Base-by-base conservation (phyloP, 2,329 filamentous ascomycete genomes). In the Periconia digitata region DNA sequence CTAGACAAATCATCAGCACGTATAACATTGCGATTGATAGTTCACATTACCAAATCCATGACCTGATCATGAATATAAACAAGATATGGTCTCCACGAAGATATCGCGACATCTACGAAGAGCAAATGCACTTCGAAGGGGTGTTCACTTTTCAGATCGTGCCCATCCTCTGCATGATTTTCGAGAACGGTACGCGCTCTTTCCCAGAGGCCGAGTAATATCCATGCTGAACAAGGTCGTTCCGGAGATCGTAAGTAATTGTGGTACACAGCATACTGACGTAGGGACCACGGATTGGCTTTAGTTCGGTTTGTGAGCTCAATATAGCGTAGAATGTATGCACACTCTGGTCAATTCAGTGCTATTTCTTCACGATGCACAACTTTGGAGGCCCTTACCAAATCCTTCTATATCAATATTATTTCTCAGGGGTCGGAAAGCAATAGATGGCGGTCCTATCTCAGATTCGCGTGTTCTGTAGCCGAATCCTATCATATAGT, bases 241-340 rank as follows among this genome's bases (percentile, higher is more conserved):
- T 17, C 29, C 2, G 17, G 15, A 23, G 18, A n/a, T 3, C 44
- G 43, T 15, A 29, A 37, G 23, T 44, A 48, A n/a, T 47, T 43
- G 24, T 56, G 51, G 23, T 56, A 54, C 20, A 54, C 32, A 6
- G 46, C 40, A 27, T 44, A 54, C 17, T 56, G 51, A 1, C 54
- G 48, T 5, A 51, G 40, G 3, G 54, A 54, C 51, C 51, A 56
- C 3, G 54, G 51, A 7, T 40, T 24, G 8, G 20, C 44, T 2
- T 22, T 29, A 17, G 15, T 2, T 15, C 51, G 44, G 21, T 56
- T 52, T 6, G 51, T 56, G 27, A 50, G 51, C 29, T 55, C 53
- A 16, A 51, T 35, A 17, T 44, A 55, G 10, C 53, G 42, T 21
- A 51, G 35, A n/a, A 47, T 46, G 29, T 53, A 55, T 1, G 50